Conservation (phyloP, 768 basidiomycete genomes). For the Boletus edulis region DNA sequence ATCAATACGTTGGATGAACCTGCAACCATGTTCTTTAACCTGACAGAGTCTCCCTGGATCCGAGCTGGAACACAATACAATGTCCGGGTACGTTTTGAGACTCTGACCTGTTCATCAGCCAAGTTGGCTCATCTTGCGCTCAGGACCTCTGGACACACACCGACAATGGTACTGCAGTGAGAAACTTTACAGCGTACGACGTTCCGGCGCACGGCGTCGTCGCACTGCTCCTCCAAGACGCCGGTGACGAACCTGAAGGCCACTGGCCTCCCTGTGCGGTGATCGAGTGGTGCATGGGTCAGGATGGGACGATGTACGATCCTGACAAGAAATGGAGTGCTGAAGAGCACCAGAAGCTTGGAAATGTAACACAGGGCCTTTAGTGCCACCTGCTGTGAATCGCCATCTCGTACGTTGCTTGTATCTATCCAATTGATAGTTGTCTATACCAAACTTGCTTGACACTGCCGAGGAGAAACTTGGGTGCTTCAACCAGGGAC, state of each 20-base stretch:
- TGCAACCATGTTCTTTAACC: slow-evolving; percentile 56
- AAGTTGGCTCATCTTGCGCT: neutral
- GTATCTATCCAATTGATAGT: too few species aligned
- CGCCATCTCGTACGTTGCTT: neutral
- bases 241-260: slow-evolving; percentile 62
- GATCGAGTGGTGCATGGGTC: slow-evolving; percentile 53
- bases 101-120: neutral
- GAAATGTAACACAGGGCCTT: too few species aligned
- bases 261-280: slow-evolving; percentile 56
- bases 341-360: slow-evolving; percentile 1
- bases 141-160: slow-evolving; percentile 76
- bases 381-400: neutral
- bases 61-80: slow-evolving; percentile 62
- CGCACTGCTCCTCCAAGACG: slow-evolving; percentile 63
- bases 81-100: slow-evolving; percentile 49
- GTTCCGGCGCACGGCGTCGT: slow-evolving; percentile 71
- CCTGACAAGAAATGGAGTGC: slow-evolving; percentile 27
- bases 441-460: neutral
- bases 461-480: neutral
- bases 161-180: slow-evolving; percentile 62
- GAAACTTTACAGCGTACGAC: slow-evolving; percentile 49
- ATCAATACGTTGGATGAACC: slow-evolving; percentile 58
- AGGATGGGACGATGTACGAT: slow-evolving; percentile 51
- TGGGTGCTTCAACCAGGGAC: too few species aligned
- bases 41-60: slow-evolving; percentile 72